Evolutionary conservation across 2,329 filamentous ascomycete genomes (phyloP).

Genomic region (Dactylellina sp.): DNA sequence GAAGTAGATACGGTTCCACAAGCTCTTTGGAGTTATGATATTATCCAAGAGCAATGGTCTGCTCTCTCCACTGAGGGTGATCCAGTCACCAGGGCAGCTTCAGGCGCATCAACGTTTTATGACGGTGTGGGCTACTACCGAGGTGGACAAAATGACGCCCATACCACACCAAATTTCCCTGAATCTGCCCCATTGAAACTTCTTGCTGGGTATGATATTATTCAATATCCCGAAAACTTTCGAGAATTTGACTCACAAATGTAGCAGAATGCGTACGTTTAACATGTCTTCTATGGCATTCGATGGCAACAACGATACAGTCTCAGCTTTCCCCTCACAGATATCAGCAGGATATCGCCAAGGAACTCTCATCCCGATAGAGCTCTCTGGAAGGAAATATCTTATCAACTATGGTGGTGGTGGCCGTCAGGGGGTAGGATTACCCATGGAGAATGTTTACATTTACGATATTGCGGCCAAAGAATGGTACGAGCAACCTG

Average conservation of each 20-base stretch:
- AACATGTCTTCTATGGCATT: conserved; percentile 43
- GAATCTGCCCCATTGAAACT: conserved; percentile 22
- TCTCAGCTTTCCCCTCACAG: conserved; percentile 21
- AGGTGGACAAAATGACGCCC: conserved; percentile 37
- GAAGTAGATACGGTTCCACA: conserved; percentile 39
- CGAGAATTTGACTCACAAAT: background rate
- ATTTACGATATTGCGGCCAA: conserved; percentile 39
- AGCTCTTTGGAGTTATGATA: conserved; percentile 40
- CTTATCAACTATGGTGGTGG: conserved; percentile 51
- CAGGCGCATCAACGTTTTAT: conserved; percentile 29
- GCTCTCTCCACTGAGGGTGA: conserved; percentile 18
- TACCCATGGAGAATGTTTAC: conserved; percentile 33
- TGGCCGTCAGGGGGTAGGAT: conserved; percentile 23
- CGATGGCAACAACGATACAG: conserved; percentile 23
- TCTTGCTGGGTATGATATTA: conserved; percentile 38
- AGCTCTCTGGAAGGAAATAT: conserved; percentile 38
- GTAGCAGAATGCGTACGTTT: conserved; percentile 35
- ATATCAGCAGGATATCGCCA: conserved; percentile 42
- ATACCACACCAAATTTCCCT: conserved; percentile 45
- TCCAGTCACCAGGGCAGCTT: conserved; percentile 18
- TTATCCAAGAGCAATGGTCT: conserved; percentile 45
- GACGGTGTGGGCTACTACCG: conserved; percentile 46
- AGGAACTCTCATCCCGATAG: conserved; percentile 41
- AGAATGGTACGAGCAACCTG: conserved; percentile 43
- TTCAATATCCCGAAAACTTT: background rate